These are phyloP conservation scores for Neophaeococcomyces mojaviensis DNA, from an alignment of 2,329 filamentous ascomycete species.

Conservation along the genomic window DNA sequence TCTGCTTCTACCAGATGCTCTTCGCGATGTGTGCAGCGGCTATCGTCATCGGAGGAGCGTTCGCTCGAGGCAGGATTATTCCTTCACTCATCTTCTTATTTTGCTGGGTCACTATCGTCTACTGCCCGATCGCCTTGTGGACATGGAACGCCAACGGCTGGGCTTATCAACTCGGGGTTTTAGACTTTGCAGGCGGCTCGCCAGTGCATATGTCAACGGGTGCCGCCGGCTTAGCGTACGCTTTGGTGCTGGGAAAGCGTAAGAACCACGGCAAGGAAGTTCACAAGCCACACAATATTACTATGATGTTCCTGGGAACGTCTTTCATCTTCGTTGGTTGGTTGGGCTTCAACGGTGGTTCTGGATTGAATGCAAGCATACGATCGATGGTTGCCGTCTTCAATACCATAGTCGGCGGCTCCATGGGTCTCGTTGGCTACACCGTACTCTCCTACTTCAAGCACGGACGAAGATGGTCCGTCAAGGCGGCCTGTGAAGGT, in stretches of 20 bases:
- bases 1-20: constrained; percentile 58
- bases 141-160: constrained; percentile 70
- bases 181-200: constrained; percentile 69
- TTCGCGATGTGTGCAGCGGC: constrained; percentile 51
- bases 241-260: constrained; percentile 65
- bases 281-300: constrained; percentile 60
- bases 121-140: constrained; percentile 64
- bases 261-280: constrained; percentile 48
- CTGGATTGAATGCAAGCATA: constrained; percentile 71
- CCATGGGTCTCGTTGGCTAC: constrained; percentile 73
- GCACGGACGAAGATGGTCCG: constrained; percentile 84
- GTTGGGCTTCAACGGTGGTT: constrained; percentile 92
- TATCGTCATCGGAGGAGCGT: constrained; percentile 58
- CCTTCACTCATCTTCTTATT: constrained; percentile 63
- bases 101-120: constrained; percentile 63
- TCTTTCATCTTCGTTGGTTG: constrained; percentile 47
- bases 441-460: constrained; percentile 80
- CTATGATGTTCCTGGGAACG: constrained; percentile 65
- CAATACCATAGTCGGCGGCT: constrained; percentile 78
- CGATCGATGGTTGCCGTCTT: constrained; percentile 80
- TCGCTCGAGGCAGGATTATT: constrained; percentile 56
- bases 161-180: constrained; percentile 59
- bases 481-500: constrained; percentile 86
- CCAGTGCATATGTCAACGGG: constrained; percentile 70
- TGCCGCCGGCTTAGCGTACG: constrained; percentile 64